These are phyloP conservation scores for Pseudogymnoascus verrucosus DNA, from an alignment of 2,329 filamentous ascomycete genomes.

Conservation along the genomic window DNA sequence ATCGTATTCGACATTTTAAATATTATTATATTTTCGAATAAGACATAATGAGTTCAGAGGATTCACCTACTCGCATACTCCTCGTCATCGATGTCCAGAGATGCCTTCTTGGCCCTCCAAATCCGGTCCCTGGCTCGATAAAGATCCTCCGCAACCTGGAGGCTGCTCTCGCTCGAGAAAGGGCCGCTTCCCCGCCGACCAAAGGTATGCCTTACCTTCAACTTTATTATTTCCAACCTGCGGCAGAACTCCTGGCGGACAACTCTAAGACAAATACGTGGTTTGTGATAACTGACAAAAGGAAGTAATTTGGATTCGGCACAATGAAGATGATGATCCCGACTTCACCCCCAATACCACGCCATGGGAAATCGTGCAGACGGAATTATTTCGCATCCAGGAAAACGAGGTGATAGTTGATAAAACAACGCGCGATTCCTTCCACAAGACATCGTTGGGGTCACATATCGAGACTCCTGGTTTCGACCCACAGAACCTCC, in stretches of 20 bases:
- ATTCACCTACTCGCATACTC: neutral
- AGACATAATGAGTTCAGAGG: neutral
- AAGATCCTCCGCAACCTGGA: neutral
- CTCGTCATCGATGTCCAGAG: neutral
- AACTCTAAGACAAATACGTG: neutral
- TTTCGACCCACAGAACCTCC: neutral
- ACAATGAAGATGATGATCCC: neutral
- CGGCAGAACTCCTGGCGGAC: neutral
- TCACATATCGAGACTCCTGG: neutral
- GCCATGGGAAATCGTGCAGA: neutral
- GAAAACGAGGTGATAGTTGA: neutral
- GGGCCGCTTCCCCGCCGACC: neutral
- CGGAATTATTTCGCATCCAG: neutral
- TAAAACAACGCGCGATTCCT: neutral
- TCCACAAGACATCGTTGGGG: neutral
- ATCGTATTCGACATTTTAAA: neutral
- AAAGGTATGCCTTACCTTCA: neutral
- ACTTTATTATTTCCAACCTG: neutral
- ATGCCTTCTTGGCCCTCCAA: neutral
- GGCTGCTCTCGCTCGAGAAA: neutral
- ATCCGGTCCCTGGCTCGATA: neutral
- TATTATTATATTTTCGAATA: neutral
- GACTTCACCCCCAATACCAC: neutral
- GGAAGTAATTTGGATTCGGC: conserved; percentile 3
- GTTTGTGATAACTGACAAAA: neutral